phyloP scores from a whole-genome alignment of 768 basidiomycete species.

The Psilocybe tampanensis region DNA sequence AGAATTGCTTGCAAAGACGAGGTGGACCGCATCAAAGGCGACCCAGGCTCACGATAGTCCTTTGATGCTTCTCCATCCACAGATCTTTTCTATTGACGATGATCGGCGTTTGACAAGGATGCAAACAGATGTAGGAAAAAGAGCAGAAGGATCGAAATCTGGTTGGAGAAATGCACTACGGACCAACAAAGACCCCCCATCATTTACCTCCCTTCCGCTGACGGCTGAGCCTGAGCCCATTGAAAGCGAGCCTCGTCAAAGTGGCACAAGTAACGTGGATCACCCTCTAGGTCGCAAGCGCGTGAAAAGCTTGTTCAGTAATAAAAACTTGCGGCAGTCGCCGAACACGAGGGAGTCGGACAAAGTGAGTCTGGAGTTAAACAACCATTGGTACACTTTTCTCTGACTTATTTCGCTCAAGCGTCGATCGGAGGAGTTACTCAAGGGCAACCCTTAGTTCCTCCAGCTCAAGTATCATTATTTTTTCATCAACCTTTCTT shows the following conservation, averaged over 20 bases:
- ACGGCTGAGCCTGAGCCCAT: conserved; percentile 45
- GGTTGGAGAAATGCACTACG: conserved; percentile 16
- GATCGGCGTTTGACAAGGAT: conserved; percentile 25
- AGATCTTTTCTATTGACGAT: conserved; percentile 27
- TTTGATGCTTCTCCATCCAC: conserved; percentile 33
- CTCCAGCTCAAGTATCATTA: too few species aligned
- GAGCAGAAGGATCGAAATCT: conserved; percentile 15
- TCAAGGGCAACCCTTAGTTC: neutral
- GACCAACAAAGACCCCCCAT: conserved; percentile 18
- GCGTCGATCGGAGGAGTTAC: conserved; percentile 16
- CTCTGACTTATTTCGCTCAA: neutral
- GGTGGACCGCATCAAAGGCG: conserved; percentile 56
- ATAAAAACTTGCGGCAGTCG: conserved; percentile 13
- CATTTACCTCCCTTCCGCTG: conserved; percentile 30
- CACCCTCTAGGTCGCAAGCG: conserved; percentile 26
- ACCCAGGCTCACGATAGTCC: conserved; percentile 33
- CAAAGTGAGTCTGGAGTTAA: conserved; percentile 12
- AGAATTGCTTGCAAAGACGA: conserved; percentile 78
- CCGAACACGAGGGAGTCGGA: conserved; percentile 24
- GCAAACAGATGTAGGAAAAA: conserved; percentile 15
- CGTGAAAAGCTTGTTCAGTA: conserved; percentile 35
- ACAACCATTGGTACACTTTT: neutral
- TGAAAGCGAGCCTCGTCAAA: conserved; percentile 7
- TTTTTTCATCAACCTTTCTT: neutral
- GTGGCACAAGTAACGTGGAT: conserved; percentile 11